Percentiles rank a stretch among this genome's conserved stretches.
These are phyloP conservation scores for Lasiodiplodia sp. DNA, from an alignment of 2,329 filamentous ascomycete species.

Conservation along the genomic window DNA sequence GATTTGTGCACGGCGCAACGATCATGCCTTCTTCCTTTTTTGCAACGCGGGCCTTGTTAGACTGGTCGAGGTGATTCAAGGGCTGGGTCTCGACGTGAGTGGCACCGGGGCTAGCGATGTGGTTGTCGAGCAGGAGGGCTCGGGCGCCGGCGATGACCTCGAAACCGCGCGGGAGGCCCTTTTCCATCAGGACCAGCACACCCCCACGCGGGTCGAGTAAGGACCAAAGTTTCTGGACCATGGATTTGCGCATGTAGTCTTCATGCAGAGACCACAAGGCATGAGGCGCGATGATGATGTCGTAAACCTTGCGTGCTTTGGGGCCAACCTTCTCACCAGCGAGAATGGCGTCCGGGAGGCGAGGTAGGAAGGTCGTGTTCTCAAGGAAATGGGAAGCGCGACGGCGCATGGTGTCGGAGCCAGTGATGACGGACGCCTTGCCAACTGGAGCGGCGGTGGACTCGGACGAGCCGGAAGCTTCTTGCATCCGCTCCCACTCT, in stretches of 20 bases:
- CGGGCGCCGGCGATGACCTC: slow-evolving; percentile 89
- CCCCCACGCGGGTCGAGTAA: slow-evolving; percentile 85
- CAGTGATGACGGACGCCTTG: slow-evolving; percentile 81
- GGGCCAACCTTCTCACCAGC: slow-evolving; percentile 55
- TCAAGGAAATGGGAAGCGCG: slow-evolving; percentile 79
- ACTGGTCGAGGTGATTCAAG: slow-evolving; percentile 46
- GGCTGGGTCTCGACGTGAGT: slow-evolving; percentile 48
- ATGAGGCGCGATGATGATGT: slow-evolving; percentile 90
- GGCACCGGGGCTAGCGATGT: slow-evolving; percentile 70
- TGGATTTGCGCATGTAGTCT: slow-evolving; percentile 76
- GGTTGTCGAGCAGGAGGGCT: slow-evolving; percentile 76
- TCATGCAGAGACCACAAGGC: slow-evolving; percentile 78
- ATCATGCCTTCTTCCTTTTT: slow-evolving; percentile 69
- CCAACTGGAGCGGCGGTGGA: slow-evolving; percentile 61
- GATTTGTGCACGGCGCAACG: slow-evolving; percentile 80
- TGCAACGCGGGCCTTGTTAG: slow-evolving; percentile 36
- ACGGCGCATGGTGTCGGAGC: slow-evolving; percentile 75
- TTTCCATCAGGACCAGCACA: slow-evolving; percentile 86
- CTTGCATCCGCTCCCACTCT: slow-evolving; percentile 77
- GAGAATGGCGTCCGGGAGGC: slow-evolving; percentile 85
- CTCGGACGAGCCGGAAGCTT: slow-evolving; percentile 36
- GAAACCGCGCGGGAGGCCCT: slow-evolving; percentile 89
- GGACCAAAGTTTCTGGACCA: slow-evolving; percentile 89
- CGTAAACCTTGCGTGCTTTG: slow-evolving; percentile 75
- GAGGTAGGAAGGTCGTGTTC: slow-evolving; percentile 90